A percentile compares a stretch with the other conserved stretches of the same genome.
phyloP scores from a whole-genome alignment of 176 grass and related monocot genomes.

The Eragrostis curvula region DNA sequence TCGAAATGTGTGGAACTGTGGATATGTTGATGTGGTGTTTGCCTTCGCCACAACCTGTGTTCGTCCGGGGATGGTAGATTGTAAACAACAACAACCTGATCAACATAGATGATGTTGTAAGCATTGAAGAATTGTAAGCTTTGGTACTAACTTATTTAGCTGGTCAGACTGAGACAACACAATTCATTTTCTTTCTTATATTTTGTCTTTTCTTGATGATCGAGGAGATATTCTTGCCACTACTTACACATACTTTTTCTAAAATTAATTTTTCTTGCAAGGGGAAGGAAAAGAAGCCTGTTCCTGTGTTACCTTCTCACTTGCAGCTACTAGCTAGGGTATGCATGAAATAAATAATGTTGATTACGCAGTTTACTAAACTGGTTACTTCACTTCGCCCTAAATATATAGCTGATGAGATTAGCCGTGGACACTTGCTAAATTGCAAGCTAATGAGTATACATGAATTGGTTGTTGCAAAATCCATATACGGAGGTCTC shows the following conservation, averaged over 20 bases:
- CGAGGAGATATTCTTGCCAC: not conserved
- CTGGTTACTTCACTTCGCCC: not conserved
- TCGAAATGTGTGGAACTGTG: conserved; percentile 5
- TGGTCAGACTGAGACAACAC: conserved; percentile 29
- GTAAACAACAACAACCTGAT: conserved; percentile 6
- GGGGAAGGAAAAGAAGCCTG: not conserved
- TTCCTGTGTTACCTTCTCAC: not conserved
- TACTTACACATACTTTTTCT: conserved; percentile 24
- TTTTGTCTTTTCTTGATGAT: not conserved
- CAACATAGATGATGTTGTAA: conserved; percentile 27
- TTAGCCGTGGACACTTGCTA: not conserved
- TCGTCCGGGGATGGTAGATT: conserved; percentile 11
- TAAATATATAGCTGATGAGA: not conserved
- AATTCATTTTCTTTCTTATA: not conserved
- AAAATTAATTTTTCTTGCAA: not conserved
- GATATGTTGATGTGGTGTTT: conserved; percentile 9
- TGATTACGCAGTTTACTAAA: conserved; percentile 8
- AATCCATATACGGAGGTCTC: conserved; percentile 6
- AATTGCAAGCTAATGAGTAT: conserved; percentile 38
- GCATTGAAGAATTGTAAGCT: not conserved
- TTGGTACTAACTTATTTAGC: conserved; percentile 19
- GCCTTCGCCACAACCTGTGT: conserved; percentile 16
- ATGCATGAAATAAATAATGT: not conserved
- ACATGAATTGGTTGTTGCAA: conserved; percentile 16
- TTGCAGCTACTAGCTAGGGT: not conserved